Evolutionary conservation across 805 yeast species (phyloP), one percentile per base, ranked within the genome.

Genomic region (Brettanomyces sp.): DNA sequence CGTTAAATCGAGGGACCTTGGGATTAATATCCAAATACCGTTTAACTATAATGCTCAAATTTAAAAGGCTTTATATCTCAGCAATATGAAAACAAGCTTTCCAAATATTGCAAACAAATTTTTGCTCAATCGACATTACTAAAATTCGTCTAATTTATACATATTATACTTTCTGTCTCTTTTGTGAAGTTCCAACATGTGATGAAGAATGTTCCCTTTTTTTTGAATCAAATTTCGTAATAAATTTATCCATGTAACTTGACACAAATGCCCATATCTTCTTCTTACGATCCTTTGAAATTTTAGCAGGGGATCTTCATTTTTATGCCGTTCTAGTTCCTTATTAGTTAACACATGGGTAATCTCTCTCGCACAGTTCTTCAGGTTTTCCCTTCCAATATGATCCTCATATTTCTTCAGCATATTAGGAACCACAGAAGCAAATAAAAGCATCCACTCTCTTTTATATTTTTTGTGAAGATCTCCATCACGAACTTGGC

Each of bases 301-400:
- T 68, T 47, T 80, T 82, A 12, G 56, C 53, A 1, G 88, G 83
- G 81, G 79, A 1, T 54, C 36, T 8, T 60, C 55, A 4, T 47
- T 56, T 11, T 67, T 64, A 45, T 66, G 72, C 45, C 75, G 67
- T 48, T 72, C 74, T 47, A 74, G 42, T 60, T 88, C 97, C 60
- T 91, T 93, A 4, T 73, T 71, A 0, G 80, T 77, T 39, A 93
- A 67, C 0, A 69, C 64, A 51, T 79, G 75, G 4, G 82, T 88
- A 47, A 91, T 78, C 43, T 89, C 96, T 49, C 79, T 76, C 3
- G 96, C 86, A 63, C 89, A 83, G 36, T 73, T 73, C 64, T 90
- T 91, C 44, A 87, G 57, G 46, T 78, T 72, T 4, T 85, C 95
- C 47, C 78, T 80, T 4, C 88, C 89, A 22, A 91, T 69, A 45